Evolutionary conservation across 2,329 filamentous ascomycete species (phyloP), one percentile per base, ranked within the genome.

Genomic region (Paecilomyces fulvus): DNA sequence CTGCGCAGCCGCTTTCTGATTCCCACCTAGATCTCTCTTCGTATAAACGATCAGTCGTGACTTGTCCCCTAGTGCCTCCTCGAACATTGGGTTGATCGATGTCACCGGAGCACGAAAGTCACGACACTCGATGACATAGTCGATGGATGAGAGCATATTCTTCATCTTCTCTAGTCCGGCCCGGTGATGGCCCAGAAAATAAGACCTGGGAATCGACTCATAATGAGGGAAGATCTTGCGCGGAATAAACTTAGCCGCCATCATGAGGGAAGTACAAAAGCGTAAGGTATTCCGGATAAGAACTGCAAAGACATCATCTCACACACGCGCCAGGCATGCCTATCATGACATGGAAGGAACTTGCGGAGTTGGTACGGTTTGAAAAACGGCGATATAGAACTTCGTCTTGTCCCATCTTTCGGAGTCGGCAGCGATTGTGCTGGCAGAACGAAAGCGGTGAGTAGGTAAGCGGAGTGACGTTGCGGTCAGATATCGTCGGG

Each of bases 161-260:
- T 89, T 89, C 87, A 97, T 96, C 70, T 89, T 87, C 51, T 82
- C 79, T 30, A 96, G 79, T 14, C 89, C 94, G 9, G 88, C 82
- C 59, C 84, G 83, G 79, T 99, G 94, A 75, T 99, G 94, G 60
- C 94, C 94, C 51, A 97, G 82, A 76, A 90, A 99, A 76, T 97
- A 99, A 58, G 92, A 94, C 62, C 90, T 86, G 43, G 89, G 87
- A 59, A 97, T 86, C 54, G 86, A 88, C 55, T 80, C 77, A 65
- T 92, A 87, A 49, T 85, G 77, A 43, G 87, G 84, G 72, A 95
- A 97, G 54, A 77, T 75, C 61, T 78, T 72, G 64, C 92, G 89
- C 25, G 94, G 90, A 48, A 87, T 72, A 75, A 97, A 95, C 43
- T 70, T 66, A 51, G 72, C 59, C 23, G 62, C 61, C 63, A 65